These are phyloP conservation scores for Globisporangium irregulare DNA, from an alignment of 352 stramenopile species.

Conservation along the genomic window DNA sequence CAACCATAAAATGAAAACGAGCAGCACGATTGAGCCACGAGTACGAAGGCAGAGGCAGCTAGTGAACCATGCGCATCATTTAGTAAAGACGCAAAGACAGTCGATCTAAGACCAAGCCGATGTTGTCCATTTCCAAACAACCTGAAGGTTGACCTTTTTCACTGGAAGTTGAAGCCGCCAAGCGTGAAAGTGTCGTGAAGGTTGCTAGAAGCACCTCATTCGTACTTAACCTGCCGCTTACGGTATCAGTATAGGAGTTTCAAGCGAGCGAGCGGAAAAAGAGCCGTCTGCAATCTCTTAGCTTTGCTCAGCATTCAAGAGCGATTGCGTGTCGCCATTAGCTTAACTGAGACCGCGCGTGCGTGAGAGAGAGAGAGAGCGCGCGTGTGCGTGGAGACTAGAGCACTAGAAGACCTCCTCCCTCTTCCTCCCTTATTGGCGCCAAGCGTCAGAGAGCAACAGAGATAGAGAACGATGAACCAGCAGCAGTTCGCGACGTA, in stretches of 20 bases:
- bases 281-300: neutral
- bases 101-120: neutral
- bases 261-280: neutral
- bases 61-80: neutral
- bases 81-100: neutral
- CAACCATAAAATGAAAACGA: neutral
- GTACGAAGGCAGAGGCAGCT: neutral
- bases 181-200: neutral
- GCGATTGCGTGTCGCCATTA: neutral
- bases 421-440: neutral
- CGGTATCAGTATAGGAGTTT: neutral
- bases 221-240: neutral
- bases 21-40: neutral
- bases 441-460: neutral
- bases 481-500: conserved; percentile 63
- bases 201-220: neutral
- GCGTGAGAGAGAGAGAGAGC: neutral
- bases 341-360: neutral
- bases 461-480: conserved; percentile 28
- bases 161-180: neutral
- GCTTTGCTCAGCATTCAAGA: neutral
- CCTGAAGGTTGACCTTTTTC: neutral
- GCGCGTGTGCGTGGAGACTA: neutral
- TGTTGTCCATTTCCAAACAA: neutral
- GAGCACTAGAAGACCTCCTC: neutral